phyloP scores from a whole-genome alignment of 139 green algal genomes.

The Tetradesmus lagerheimii region DNA sequence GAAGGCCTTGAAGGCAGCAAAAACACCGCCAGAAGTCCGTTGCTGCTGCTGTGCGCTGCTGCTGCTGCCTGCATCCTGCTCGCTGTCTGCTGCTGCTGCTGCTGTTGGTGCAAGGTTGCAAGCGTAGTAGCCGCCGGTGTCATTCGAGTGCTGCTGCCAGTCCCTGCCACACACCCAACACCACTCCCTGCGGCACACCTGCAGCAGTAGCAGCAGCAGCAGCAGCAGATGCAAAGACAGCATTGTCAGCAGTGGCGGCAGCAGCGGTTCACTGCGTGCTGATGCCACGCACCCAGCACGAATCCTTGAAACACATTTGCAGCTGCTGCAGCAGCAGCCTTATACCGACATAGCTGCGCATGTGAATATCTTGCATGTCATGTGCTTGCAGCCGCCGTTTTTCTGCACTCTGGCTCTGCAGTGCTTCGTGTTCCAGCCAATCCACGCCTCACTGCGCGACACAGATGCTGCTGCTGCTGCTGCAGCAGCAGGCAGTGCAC shows the following conservation, averaged over 20 bases:
- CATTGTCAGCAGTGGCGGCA: background rate
- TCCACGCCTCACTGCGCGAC: background rate
- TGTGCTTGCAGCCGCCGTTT: no score
- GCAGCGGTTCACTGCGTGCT: no score
- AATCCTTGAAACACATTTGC: background rate
- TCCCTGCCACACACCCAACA: conserved; percentile 17
- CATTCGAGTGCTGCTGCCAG: background rate
- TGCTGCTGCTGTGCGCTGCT: conserved; percentile 19
- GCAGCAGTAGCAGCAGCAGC: conserved; percentile 1
- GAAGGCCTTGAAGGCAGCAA: background rate
- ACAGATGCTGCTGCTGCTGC: no score
- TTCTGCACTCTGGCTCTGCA: no score
- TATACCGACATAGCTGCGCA: no score
- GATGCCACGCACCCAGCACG: no score
- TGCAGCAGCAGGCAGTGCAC: no score
- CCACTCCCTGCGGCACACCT: conserved; percentile 11
- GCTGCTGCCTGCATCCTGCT: background rate
- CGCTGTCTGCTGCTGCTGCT: conserved; percentile 17
- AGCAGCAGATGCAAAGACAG: background rate
- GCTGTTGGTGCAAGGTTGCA: conserved; percentile 5
- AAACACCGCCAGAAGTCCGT: background rate
- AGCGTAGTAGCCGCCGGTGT: background rate
- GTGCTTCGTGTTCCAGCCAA: background rate
- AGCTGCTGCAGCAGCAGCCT: no score
- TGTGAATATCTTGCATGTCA: no score